Evolutionary conservation across 192 early-diverging fungal genomes (phyloP).

Genomic region (Nowakowskiella sp.): DNA sequence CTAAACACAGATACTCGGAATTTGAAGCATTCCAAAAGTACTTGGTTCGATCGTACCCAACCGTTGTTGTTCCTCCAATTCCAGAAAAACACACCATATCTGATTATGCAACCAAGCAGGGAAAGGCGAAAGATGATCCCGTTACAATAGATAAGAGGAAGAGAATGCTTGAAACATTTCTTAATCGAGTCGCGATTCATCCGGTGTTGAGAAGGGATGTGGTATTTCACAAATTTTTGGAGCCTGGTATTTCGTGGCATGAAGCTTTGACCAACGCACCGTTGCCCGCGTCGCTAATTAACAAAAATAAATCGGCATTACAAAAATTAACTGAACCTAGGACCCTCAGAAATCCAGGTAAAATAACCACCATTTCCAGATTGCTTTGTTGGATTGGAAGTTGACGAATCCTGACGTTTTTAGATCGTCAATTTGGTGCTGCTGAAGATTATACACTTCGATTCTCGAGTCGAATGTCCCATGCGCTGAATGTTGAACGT

Average conservation of each 20-base stretch:
- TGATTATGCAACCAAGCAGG: constrained; percentile 64
- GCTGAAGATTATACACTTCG: constrained; percentile 88
- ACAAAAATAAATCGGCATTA: not conserved
- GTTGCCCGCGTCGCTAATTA: not conserved
- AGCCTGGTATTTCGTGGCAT: constrained; percentile 41
- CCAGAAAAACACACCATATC: constrained; percentile 94
- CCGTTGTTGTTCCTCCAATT: constrained; percentile 86
- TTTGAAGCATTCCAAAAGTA: constrained; percentile 84
- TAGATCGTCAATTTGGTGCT: constrained; percentile 79
- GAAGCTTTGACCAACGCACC: not conserved
- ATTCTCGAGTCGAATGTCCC: constrained; percentile 71
- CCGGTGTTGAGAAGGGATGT: constrained; percentile 80
- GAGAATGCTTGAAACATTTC: constrained; percentile 85
- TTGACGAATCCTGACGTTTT: not conserved
- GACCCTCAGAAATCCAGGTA: not conserved
- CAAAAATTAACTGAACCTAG: not conserved
- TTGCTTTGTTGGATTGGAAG: not conserved
- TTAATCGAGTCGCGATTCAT: constrained; percentile 85
- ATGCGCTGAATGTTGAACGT: constrained; percentile 67
- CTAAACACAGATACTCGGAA: constrained; percentile 87
- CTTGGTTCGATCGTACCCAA: constrained; percentile 74
- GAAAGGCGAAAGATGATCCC: constrained; percentile 86
- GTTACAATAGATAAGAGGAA: constrained; percentile 84
- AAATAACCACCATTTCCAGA: not conserved
- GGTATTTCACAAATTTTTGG: constrained; percentile 88